phyloP scores from a whole-genome alignment of 1,284 basidiomycete species.

The Anthracocystis setariae region DNA sequence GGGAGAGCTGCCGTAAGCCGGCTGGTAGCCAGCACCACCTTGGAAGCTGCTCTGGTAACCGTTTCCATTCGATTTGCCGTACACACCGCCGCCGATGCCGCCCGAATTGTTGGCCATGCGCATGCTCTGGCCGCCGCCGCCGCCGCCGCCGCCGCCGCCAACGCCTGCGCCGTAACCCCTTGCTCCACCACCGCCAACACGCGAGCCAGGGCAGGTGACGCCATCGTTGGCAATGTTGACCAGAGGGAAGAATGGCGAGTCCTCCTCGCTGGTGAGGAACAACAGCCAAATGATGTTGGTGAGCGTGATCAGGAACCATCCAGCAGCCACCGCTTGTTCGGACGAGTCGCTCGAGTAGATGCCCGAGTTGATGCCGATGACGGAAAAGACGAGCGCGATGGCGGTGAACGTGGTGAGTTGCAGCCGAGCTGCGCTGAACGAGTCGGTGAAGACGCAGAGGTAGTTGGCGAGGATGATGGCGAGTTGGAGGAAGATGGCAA shows the following conservation, averaged over 20 bases:
- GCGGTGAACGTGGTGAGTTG: slow-evolving; percentile 89
- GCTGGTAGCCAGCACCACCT: slow-evolving; percentile 52
- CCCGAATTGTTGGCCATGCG: slow-evolving; percentile 32
- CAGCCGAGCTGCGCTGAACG: slow-evolving; percentile 81
- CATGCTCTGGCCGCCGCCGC: slow-evolving; percentile 21
- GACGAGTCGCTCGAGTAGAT: slow-evolving; percentile 48
- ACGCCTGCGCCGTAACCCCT: slow-evolving; percentile 63
- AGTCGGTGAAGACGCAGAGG: slow-evolving; percentile 83
- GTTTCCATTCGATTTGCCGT: slow-evolving; percentile 42
- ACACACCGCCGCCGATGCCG: slow-evolving; percentile 22
- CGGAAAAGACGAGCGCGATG: slow-evolving; percentile 86
- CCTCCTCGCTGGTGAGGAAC: slow-evolving; percentile 95
- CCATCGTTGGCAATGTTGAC: slow-evolving; percentile 90
- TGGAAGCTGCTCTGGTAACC: slow-evolving; percentile 45
- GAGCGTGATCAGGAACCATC: slow-evolving; percentile 90
- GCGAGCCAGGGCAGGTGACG: slow-evolving; percentile 73
- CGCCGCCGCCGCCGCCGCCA: slow-evolving; percentile 10
- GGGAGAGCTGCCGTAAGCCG: slow-evolving; percentile 58
- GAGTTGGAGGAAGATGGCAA: slow-evolving; percentile 85
- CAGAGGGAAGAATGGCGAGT: slow-evolving; percentile 81
- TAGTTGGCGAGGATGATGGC: slow-evolving; percentile 82
- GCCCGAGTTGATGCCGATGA: slow-evolving; percentile 76
- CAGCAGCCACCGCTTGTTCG: slow-evolving; percentile 80
- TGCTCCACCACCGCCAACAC: slow-evolving; percentile 64
- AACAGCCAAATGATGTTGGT: slow-evolving; percentile 89